Base-by-base conservation (phyloP, 257 asterid species). In the Solanum tarapatanum region DNA sequence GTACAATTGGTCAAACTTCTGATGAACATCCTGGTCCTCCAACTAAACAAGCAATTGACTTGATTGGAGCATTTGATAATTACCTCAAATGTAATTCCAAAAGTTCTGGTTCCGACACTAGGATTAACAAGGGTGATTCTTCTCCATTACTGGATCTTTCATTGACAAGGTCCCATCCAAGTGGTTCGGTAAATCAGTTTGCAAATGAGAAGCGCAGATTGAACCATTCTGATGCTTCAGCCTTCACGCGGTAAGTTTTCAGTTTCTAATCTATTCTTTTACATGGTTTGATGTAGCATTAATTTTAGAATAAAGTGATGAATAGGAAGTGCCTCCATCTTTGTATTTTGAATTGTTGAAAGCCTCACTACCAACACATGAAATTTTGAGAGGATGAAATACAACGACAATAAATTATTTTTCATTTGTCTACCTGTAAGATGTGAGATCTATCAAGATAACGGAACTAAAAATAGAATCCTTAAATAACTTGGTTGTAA, bases 211-310 rank as follows among this genome's bases (percentile, higher is more conserved):
- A 88, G 89, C 92, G 72, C 23, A 77, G 84, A 69, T 88, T 97
- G 87, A 95, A 94, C 90, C 99, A 94, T 90, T 97, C 99, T 5
- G 95, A 94, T 90, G 96, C 96, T 68, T 97, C 99, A 30, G 93
- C 99, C 83, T 97, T 97, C 89, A 95, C 98, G 19, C 87, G 98
- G 99, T 97, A 90, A 94, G 95, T 90, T 82, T 86, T 14, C 89
- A 35, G 33, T 36, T 28, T 86, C 16, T 8, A 24, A 43, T 79
- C 24, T 79, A 8, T 8, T 51, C 13, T 26, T 51, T 70, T n/a
- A 16, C 62, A 28, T 85, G 8, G 45, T 85, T 41, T 76, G 11
- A 45, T 69, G 83, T 8, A 33, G 82, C 32, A 26, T 51, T 48
- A 79, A 43, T 80, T 32, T 17, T 28, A 45, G 84, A 79, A 26